These are phyloP conservation scores for Nemania bipapillata DNA, from an alignment of 2,329 filamentous ascomycete species.

Conservation along the genomic window DNA sequence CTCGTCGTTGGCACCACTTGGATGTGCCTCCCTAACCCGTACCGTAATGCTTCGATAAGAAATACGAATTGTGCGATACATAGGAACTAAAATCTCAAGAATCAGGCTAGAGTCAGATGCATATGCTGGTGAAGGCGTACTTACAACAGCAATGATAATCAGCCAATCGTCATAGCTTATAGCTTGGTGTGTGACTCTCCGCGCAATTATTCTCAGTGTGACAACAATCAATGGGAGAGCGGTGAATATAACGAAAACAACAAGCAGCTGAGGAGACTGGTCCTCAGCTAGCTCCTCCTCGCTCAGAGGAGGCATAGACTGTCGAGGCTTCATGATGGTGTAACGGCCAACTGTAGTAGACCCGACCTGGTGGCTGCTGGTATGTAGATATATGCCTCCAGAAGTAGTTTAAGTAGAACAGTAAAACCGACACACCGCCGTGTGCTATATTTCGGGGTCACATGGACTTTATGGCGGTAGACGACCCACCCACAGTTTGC, in stretches of 20 bases:
- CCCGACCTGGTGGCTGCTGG: background rate
- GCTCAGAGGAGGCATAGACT: background rate
- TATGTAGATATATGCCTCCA: too few species aligned
- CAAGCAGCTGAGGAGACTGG: conserved; percentile 4
- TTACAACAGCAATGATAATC: conserved; percentile 18
- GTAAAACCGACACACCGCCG: too few species aligned
- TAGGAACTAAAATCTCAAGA: conserved; percentile 3
- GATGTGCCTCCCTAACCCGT: conserved; percentile 16
- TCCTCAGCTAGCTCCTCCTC: conserved; percentile 13
- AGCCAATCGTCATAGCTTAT: conserved; percentile 1
- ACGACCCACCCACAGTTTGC: background rate
- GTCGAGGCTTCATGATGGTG: background rate
- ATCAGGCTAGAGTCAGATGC: background rate
- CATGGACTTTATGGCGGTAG: background rate
- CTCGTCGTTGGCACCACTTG: conserved; percentile 11
- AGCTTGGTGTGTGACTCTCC: conserved; percentile 8
- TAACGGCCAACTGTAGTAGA: background rate
- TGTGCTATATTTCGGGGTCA: background rate
- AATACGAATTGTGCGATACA: conserved; percentile 16
- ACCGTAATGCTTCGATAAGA: conserved; percentile 18
- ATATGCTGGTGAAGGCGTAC: background rate
- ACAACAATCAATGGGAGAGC: conserved; percentile 9
- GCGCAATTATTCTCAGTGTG: conserved; percentile 10
- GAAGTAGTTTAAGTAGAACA: too few species aligned
- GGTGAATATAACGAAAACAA: conserved; percentile 16